Base-by-base conservation (phyloP, 2,329 filamentous ascomycete species). In the Talaromyces rugulosus region DNA sequence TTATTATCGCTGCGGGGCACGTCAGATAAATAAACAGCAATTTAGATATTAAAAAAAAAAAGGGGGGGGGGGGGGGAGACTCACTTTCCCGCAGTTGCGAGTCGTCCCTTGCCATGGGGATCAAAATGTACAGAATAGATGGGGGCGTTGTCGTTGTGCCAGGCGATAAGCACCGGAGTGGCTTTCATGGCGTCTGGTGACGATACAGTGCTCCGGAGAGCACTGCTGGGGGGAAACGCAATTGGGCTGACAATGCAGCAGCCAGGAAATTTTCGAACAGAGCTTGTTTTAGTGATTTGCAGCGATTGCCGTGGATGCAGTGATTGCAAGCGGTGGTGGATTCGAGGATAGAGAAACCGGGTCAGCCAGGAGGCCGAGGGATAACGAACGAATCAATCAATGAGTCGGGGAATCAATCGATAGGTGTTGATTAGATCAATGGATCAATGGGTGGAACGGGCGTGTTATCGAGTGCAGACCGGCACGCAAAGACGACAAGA, bases 41-140 rank as follows among this genome's bases (percentile, higher is more conserved):
- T 11, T 31, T 27, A 54, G 30, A 36, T 27, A 33, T 59, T 54
- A 6, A 44, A 7, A 4, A 6, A 12, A 47, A 23, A 2, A n/a
- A n/a, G n/a, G n/a, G n/a, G n/a, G n/a, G n/a, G n/a, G n/a, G n/a
- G n/a, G n/a, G 34, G 51, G 1, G 18, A 31, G 44, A 52, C 58
- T 61, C 42, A 80, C 78, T 95, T 95, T 71, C 94, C 95, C 65
- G 89, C 94, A 9, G 95, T 99, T 62, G 95, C 95, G 66, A 99
- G 81, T 71, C 95, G 88, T 59, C 92, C 92, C 77, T 95, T 97
- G 66, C 92, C 92, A 73, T 91, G 85, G 55, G 91, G 91, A 75
- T 99, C 94, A 75, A 98, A 99, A 77, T 98, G 94, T 69, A 92
- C 92, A 51, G 94, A 97, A 81, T 98, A 99, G 75, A 99, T 93